Evolutionary conservation across 139 green algal species (phyloP).

Genomic region (Chlamydomonas schloesseri): DNA sequence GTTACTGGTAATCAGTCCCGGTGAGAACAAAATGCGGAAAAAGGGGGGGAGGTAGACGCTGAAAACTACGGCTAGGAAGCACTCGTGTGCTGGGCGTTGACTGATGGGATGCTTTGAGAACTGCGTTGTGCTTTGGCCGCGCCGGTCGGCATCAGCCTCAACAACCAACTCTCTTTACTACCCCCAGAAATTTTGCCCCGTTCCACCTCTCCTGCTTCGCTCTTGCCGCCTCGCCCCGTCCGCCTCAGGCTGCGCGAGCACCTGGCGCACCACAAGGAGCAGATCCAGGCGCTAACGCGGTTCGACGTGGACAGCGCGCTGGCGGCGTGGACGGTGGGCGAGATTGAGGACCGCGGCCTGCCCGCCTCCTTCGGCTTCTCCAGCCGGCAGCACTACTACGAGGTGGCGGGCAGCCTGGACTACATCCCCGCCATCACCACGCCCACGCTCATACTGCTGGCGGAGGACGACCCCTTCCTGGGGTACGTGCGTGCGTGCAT

Average conservation of each 20-base stretch:
- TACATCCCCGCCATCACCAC: conserved; percentile 69
- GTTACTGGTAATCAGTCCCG: too few relatives aligned
- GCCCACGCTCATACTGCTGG: conserved; percentile 68
- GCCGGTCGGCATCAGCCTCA: too few relatives aligned
- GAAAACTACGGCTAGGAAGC: too few relatives aligned
- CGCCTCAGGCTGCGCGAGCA: conserved; percentile 50
- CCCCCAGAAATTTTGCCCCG: too few relatives aligned
- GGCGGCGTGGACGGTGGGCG: conserved; percentile 31
- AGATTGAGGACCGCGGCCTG: conserved; percentile 59
- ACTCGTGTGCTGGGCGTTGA: too few relatives aligned
- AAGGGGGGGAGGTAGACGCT: neutral
- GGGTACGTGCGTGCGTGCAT: conserved; percentile 55
- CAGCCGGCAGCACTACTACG: conserved; percentile 65
- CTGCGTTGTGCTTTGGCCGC: too few relatives aligned
- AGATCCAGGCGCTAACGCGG: conserved; percentile 31
- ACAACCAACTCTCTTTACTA: too few relatives aligned
- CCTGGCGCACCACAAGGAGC: conserved; percentile 51
- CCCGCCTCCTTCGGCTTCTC: conserved; percentile 49
- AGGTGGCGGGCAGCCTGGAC: conserved; percentile 49
- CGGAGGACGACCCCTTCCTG: conserved; percentile 76
- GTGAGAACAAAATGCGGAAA: too few relatives aligned
- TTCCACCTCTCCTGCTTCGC: too few relatives aligned
- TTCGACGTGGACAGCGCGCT: conserved; percentile 52
- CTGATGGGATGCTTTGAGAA: too few relatives aligned
- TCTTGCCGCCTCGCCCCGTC: too few relatives aligned